phyloP scores from a whole-genome alignment of 495 filamentous ascomycete species.

The Aspergillus homomorphus region DNA sequence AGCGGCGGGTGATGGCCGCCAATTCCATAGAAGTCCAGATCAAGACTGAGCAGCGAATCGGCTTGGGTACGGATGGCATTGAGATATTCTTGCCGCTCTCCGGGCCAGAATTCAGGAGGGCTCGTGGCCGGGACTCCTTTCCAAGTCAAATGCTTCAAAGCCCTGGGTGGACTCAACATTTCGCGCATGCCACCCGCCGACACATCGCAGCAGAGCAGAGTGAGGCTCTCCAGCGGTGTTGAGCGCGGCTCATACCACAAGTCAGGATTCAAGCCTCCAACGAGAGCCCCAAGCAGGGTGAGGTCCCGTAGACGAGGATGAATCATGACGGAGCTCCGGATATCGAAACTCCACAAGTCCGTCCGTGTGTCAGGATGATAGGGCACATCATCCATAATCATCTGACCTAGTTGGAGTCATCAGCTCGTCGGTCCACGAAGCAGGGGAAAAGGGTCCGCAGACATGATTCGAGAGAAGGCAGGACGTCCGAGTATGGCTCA shows the following conservation, averaged over 20 bases:
- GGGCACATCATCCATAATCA: conserved; percentile 1
- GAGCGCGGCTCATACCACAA: neutral
- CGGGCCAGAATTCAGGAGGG: neutral
- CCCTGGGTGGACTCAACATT: neutral
- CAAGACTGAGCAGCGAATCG: neutral
- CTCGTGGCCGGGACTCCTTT: neutral
- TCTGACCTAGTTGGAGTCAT: neutral
- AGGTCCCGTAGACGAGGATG: conserved; percentile 3
- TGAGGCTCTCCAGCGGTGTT: neutral
- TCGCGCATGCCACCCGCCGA: neutral
- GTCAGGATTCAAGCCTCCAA: neutral
- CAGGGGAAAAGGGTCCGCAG: neutral
- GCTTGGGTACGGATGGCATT: neutral
- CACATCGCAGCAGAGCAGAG: conserved; percentile 2
- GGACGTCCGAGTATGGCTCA: neutral
- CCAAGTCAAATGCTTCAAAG: neutral
- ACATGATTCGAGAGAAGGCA: conserved; percentile 3
- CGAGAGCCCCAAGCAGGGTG: neutral
- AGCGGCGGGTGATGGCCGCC: neutral
- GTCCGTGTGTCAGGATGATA: neutral
- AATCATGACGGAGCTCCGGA: neutral
- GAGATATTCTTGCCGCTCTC: neutral
- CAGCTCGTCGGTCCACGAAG: neutral
- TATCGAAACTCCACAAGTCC: neutral
- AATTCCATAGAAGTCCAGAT: conserved; percentile 3